Evolutionary conservation across 306 rosid genomes (phyloP).

Genomic region (Lagenaria siceraria): DNA sequence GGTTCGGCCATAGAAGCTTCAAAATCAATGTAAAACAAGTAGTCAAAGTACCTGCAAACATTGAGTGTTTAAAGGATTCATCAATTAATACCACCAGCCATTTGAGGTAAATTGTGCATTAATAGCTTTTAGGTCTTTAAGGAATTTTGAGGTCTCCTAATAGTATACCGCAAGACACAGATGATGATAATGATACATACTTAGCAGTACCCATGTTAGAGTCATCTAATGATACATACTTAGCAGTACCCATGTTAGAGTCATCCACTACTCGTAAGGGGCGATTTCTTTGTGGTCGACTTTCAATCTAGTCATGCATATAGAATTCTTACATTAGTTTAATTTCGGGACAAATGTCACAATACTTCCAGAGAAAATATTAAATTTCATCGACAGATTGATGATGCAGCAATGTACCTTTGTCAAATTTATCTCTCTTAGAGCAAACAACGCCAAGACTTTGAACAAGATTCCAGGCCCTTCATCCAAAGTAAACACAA

Average conservation of each 20-base stretch:
- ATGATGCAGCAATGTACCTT: slow-evolving; percentile 28
- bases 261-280: slow-evolving; percentile 65
- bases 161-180: background rate
- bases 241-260: slow-evolving; percentile 62
- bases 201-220: slow-evolving; percentile 61
- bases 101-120: background rate
- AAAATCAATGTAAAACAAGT: slow-evolving; percentile 72
- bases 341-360: background rate
- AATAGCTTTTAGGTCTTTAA: background rate
- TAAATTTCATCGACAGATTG: background rate
- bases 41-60: slow-evolving; percentile 67
- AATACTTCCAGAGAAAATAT: background rate
- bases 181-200: slow-evolving; percentile 31
- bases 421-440: slow-evolving; percentile 56
- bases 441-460: slow-evolving; percentile 73
- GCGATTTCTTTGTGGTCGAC: slow-evolving; percentile 61
- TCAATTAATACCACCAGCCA: background rate
- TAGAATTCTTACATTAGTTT: background rate
- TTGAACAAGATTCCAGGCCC: slow-evolving; percentile 82
- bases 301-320: slow-evolving; percentile 46
- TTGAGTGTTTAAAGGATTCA: background rate
- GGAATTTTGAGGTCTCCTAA: background rate
- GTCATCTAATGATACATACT: slow-evolving; percentile 55
- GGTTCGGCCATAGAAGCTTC: slow-evolving; percentile 92
- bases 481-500: slow-evolving; percentile 74